Base-by-base conservation (phyloP, 805 yeast species). In the Pichia sporocuriosa region DNA sequence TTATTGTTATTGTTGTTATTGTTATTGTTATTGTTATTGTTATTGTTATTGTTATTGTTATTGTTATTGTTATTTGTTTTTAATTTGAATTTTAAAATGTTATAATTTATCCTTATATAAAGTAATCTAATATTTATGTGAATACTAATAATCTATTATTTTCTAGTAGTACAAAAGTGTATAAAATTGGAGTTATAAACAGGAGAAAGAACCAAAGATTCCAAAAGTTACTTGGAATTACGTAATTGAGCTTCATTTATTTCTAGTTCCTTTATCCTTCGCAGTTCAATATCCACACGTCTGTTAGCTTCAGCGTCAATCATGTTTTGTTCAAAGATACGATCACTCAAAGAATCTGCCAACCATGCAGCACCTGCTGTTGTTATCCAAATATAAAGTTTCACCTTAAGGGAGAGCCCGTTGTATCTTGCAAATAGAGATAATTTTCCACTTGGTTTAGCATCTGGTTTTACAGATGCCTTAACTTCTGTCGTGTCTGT, bases 291-390 rank as follows among this genome's bases (percentile, higher is more conserved):
- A 12, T 58, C 58, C 19, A 55, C 63, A 15, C 62, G 44, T 37
- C 63, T 43, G 17, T 54, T 43, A 6, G 65, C 65, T 47, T 60
- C 65, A 15, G 50, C 47, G 15, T 60, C 64, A 32, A 59, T 48
- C 61, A 56, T 58, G 24, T 51, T 52, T 25, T 53, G 51, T 32
- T 62, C 59, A 50, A 57, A 53, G 8, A 62, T 50, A 26, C 45
- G 50, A 5, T 46, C 46, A 39, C 61, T 45, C 6, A 62, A 24
- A 5, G 58, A 52, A 43, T 61, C 65, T 1, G 64, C 65, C 2
- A 61, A 16, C 37, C 40, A 54, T 2, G 63, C 63, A 11, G 56
- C 58, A 5, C 48, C 51, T 23, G 61, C 58, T 12, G 67, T 61
- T 3, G 62, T 49, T 2, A 51, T 29, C 37, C 66, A 62, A 12